These are phyloP conservation scores for Neurospora tetrasperma DNA, from an alignment of 495 filamentous ascomycete species.

Conservation along the genomic window DNA sequence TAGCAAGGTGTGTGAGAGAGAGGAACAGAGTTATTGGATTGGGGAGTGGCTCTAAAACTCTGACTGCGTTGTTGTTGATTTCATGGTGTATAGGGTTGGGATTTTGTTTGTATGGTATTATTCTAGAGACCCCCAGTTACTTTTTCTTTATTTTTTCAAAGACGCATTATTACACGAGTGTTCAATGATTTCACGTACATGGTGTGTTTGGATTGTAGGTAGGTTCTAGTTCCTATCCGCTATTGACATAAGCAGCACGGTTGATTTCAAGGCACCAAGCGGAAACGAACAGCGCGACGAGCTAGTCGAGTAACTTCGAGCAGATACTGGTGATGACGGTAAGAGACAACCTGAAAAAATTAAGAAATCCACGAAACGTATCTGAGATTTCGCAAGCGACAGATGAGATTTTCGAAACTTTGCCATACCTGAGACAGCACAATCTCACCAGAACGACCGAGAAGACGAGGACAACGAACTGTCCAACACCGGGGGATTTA, in stretches of 20 bases:
- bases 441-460: neutral
- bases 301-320: neutral
- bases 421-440: no score
- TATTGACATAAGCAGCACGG: neutral
- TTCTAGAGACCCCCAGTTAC: conserved; percentile 2
- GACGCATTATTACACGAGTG: neutral
- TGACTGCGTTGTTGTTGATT: neutral
- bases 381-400: no score
- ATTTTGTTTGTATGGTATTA: conserved; percentile 8
- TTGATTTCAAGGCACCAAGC: neutral
- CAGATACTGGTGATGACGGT: neutral
- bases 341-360: neutral
- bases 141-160: conserved; percentile 2
- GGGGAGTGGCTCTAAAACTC: neutral
- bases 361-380: no score
- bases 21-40: neutral
- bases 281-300: neutral
- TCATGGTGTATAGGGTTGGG: neutral
- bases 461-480: neutral
- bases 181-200: neutral
- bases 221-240: neutral
- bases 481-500: conserved; percentile 8
- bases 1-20: neutral
- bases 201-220: neutral
- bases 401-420: no score